Base-by-base conservation (phyloP, 805 yeast species). In the Cyberlindnera subsufficiens region DNA sequence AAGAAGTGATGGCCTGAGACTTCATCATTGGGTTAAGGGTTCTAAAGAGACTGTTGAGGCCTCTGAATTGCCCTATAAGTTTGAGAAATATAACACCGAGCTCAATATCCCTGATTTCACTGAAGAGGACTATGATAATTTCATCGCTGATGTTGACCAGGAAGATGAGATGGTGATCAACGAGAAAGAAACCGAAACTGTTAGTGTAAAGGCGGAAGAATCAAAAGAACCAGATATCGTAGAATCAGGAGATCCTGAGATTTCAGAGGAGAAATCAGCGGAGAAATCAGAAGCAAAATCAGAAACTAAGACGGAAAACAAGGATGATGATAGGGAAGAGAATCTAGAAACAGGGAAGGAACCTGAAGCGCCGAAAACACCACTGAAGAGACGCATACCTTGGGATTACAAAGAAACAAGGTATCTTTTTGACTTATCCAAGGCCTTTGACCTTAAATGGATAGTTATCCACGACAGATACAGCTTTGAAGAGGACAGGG, bases 21-120 rank as follows among this genome's bases (percentile, higher is more conserved):
- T 91, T 33, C 67, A 69, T 44, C 98, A 93, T 63, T 93, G 99
- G 98, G 90, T 81, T 2, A 80, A 86, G 46, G 96, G 93, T 0
- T 67, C 82, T 2, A 58, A 56, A n/a, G 63, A 58, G 42, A 43
- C 51, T 11, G 39, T 52, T 9, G 52, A 47, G 22, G 47, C 49
- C 2, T 34, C 50, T 8, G 66, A 63, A 37, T 66, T 60, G 14
- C 78, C 81, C 3, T 85, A 86, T 55, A 66, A 74, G 36, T 93
- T 84, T 65, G 86, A 83, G 30, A 85, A 85, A 60, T 89, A 77
- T 62, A 82, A 86, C 59, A 79, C 79, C 3, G 70, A 70, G 30
- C 64, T 86, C 25, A 81, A 80, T 36, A 71, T 91, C 3, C 96
- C 96, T 0, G 68, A 68, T 2, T 75, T 91, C 54, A 71, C 75